phyloP scores from a whole-genome alignment of 257 asterid genomes.

The Anisodus tanguticus region DNA sequence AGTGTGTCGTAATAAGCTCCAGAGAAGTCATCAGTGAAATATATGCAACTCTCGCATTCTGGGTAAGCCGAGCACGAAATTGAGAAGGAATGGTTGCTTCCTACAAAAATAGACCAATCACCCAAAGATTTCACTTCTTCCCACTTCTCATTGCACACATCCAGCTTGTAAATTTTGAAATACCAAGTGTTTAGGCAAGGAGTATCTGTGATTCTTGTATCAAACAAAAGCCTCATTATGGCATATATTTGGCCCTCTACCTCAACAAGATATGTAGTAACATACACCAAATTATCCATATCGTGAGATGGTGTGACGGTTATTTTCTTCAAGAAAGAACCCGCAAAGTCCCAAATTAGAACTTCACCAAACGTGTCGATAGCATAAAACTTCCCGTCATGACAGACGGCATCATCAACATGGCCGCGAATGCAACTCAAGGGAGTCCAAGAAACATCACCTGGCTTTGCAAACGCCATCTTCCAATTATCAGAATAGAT shows the following conservation, averaged over 20 bases:
- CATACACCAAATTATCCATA: slow-evolving; percentile 27
- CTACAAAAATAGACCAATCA: slow-evolving; percentile 39
- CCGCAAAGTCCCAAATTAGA: slow-evolving; percentile 32
- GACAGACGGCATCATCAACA: slow-evolving; percentile 37
- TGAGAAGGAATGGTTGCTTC: slow-evolving; percentile 38
- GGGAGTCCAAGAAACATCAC: slow-evolving; percentile 38
- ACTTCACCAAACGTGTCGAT: slow-evolving; percentile 31
- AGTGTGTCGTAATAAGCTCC: slow-evolving; percentile 25
- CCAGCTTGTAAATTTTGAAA: slow-evolving; percentile 32
- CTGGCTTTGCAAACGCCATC: slow-evolving; percentile 38
- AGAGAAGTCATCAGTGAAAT: slow-evolving; percentile 43
- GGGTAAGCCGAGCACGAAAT: slow-evolving; percentile 33
- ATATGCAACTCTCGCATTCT: slow-evolving; percentile 39
- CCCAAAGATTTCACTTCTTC: slow-evolving; percentile 38
- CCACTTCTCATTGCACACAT: slow-evolving; percentile 32
- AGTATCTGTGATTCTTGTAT: slow-evolving; percentile 27
- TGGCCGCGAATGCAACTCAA: slow-evolving; percentile 29
- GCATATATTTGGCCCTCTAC: slow-evolving; percentile 35
- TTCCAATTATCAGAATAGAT: slow-evolving; percentile 32
- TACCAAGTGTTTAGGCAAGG: slow-evolving; percentile 30
- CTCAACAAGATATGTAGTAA: slow-evolving; percentile 39
- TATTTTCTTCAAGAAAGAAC: slow-evolving; percentile 33
- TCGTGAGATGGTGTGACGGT: slow-evolving; percentile 18
- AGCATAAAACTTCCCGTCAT: slow-evolving; percentile 34
- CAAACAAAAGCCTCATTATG: slow-evolving; percentile 32